These are phyloP conservation scores for Podosphaera leucotricha DNA, from an alignment of 2,329 filamentous ascomycete genomes.

Conservation along the genomic window DNA sequence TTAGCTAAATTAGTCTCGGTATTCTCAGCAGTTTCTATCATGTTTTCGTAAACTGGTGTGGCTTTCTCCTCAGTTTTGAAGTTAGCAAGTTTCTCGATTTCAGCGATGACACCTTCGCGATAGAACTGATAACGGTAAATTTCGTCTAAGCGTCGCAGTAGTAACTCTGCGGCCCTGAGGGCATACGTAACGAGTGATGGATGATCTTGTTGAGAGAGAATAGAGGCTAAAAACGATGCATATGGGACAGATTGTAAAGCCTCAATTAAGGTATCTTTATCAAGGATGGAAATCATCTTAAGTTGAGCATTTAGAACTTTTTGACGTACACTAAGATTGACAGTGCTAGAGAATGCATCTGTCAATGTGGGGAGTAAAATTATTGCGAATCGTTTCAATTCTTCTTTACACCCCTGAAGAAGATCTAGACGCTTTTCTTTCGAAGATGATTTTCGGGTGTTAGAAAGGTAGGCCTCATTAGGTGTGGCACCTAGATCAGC, in stretches of 20 bases:
- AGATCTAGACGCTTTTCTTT: slow-evolving; percentile 68
- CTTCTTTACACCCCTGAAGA: slow-evolving; percentile 56
- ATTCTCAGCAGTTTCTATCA: slow-evolving; percentile 4
- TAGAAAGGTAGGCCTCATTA: slow-evolving; percentile 20
- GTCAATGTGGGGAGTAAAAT: slow-evolving; percentile 88
- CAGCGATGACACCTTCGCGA: slow-evolving; percentile 80
- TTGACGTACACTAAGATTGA: slow-evolving; percentile 81
- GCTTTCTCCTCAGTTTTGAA: slow-evolving; percentile 6
- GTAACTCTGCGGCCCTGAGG: slow-evolving; percentile 68
- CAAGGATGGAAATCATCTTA: slow-evolving; percentile 95
- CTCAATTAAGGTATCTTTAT: slow-evolving; percentile 61
- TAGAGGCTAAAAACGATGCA: slow-evolving; percentile 84
- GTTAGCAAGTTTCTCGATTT: slow-evolving; percentile 61
- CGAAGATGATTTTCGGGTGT: slow-evolving; percentile 28
- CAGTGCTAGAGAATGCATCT: slow-evolving; percentile 91
- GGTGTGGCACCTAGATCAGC: slow-evolving; percentile 18
- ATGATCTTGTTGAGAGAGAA: slow-evolving; percentile 87
- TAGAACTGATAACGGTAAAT: slow-evolving; percentile 96
- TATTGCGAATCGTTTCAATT: slow-evolving; percentile 78
- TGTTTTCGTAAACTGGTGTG: slow-evolving; percentile 5
- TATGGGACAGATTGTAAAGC: slow-evolving; percentile 75
- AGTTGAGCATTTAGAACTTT: slow-evolving; percentile 90
- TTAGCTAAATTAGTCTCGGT: background rate
- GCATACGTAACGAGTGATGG: slow-evolving; percentile 66
- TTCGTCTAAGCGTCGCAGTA: slow-evolving; percentile 59